Evolutionary conservation across 2,329 filamentous ascomycete genomes (phyloP), one percentile per base, ranked within the genome.

Genomic region (Phaeosphaeriaceae sp.): DNA sequence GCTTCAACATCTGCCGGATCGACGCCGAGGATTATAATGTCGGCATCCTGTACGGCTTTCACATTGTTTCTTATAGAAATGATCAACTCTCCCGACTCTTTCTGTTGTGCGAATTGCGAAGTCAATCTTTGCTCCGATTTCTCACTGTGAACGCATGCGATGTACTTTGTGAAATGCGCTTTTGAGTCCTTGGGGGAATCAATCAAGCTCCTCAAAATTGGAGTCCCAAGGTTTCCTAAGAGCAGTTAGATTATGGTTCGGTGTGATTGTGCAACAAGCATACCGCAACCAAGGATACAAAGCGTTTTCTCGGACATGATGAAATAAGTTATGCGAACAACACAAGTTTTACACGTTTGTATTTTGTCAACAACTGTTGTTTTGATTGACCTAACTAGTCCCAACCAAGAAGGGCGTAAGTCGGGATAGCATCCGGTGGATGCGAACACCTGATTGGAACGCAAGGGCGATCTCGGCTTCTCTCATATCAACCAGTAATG

Each of bases 11-110:
- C 75, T 2, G 74, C 63, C 0, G 81, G 81, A 34, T 82, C 78
- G 2, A 77, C 74, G 2, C 68, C 80, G 1, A 83, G 67, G 1
- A 83, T 71, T 1, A 81, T 52, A 1, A 81, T 70, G 9, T 77
- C 64, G 3, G 77, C 70, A 1, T 61, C 50, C 16, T 68, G 48
- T 0, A 72, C 61, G 2, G 76, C 77, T 11, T 63, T 59, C 32
- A 70, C 58, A 26, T 71, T 73, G 42, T 74, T 70, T 1, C 71
- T 67, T 5, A 72, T 68, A 3, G 66, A 66, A 2, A 75, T 61
- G 1, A 71, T 57, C 6, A 75, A 48, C 35, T 68, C 65, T 15
- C 71, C 48, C 0, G 56, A 51, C n/a, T 56, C 40, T 11, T 47
- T 48, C 13, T 72, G 60, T 2, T 65, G 18, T 3, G 62, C n/a